Percentiles rank a stretch among this genome's conserved stretches.
Conservation (phyloP, 2,329 filamentous ascomycete genomes). For the Clonostachys chloroleuca region DNA sequence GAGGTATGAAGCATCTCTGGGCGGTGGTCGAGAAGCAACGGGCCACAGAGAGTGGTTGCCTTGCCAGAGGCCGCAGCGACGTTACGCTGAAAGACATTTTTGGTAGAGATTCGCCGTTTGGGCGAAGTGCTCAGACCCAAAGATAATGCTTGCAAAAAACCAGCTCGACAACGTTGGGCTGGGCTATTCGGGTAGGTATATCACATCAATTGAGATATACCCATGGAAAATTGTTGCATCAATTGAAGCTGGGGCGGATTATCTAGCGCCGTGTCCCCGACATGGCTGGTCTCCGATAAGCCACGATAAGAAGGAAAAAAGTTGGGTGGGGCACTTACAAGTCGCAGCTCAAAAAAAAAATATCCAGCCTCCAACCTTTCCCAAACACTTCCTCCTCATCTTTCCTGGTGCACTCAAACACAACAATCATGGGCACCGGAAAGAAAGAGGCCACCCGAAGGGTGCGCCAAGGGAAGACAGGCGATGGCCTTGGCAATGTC, state of each 20-base stretch:
- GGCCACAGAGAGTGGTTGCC: background rate
- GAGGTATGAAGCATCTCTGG: conserved; percentile 51
- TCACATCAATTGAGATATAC: too few species aligned
- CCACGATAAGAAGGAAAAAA: background rate
- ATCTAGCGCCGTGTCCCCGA: too few species aligned
- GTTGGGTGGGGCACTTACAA: background rate
- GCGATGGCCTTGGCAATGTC: conserved; percentile 88
- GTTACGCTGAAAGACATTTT: too few species aligned
- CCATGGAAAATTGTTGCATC: too few species aligned
- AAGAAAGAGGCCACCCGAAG: conserved; percentile 89
- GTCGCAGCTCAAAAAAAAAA: conserved; percentile 3
- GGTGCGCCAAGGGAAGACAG: conserved; percentile 77
- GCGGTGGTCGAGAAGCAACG: conserved; percentile 16
- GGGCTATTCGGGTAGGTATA: too few species aligned
- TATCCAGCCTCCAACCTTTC: conserved; percentile 1
- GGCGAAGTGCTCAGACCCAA: too few species aligned
- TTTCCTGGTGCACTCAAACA: conserved; percentile 1
- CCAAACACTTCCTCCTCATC: conserved; percentile 3
- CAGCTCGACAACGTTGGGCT: too few species aligned
- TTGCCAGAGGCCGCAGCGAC: background rate
- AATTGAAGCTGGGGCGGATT: too few species aligned
- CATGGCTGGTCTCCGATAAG: background rate
- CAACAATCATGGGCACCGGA: conserved; percentile 67
- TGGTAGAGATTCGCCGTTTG: too few species aligned
- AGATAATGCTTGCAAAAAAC: too few species aligned